Evolutionary conservation across 2,329 filamentous ascomycete species (phyloP), one percentile per base, ranked within the genome.

Genomic region (Aspergillus luchuensis): DNA sequence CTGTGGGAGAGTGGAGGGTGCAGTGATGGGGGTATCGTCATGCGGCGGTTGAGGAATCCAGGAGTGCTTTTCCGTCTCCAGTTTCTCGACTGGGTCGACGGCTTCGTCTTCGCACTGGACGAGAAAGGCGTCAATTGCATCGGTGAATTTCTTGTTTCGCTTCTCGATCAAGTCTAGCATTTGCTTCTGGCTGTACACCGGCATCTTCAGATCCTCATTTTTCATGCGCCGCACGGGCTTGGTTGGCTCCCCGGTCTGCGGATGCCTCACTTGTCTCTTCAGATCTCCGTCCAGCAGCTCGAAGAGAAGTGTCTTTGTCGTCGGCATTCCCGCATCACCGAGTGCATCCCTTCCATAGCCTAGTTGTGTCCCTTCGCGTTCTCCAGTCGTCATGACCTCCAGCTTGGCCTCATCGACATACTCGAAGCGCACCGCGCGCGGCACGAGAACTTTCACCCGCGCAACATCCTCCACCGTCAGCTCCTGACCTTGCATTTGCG

Each of bases 251-350:
- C 90, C 91, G 0, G 89, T 91, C 73, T 90, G 91, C 57, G 86
- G 85, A 72, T 89, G 80, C 56, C 84, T 80, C 0, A 92, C 89
- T 72, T 96, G 89, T 43, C 90, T 84, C 78, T 93, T 97, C 66
- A 98, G 76, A 72, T 97, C 94, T 0, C 90, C 93, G 73, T 98
- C 95, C 17, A 96, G 78, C 67, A 96, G 98, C 73, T 98, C 95
- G 69, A 99, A 96, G 38, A 94, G 85, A 23, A 99, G 78, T 15
- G 97, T 89, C 55, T 84, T 84, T 2, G 55, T 55, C 38, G 80
- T 78, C 62, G 79, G 69, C 43, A 73, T 68, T 5, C 69, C 67
- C 30, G 75, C 75, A 36, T 59, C 84, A 79, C 56, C 81, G 80
- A 10, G 82, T 81, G 63, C 81, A 79, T 54, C 82, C 81, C 17